These are phyloP conservation scores for Silene latifolia DNA, from an alignment of 148 eudicot genomes.

Conservation along the genomic window DNA sequence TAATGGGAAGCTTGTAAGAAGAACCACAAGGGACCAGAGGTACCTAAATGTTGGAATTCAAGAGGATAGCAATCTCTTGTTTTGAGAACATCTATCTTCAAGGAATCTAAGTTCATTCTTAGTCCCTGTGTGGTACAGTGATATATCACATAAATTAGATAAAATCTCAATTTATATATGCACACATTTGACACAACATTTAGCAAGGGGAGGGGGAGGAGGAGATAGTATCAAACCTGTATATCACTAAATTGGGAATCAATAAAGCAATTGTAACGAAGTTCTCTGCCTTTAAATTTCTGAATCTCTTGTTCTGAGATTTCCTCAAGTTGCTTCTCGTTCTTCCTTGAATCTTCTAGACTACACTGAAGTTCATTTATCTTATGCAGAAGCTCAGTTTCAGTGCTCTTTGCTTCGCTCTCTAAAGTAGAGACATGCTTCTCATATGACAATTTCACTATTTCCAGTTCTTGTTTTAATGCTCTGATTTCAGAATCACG, in stretches of 20 bases:
- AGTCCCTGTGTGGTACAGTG: slow-evolving; percentile 44
- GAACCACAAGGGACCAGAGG: slow-evolving; percentile 7
- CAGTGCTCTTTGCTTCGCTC: slow-evolving; percentile 45
- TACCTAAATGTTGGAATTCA: slow-evolving; percentile 76
- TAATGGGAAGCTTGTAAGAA: background rate
- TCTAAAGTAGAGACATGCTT: slow-evolving; percentile 44
- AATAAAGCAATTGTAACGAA: slow-evolving; percentile 48
- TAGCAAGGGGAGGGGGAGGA: no score
- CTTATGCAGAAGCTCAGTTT: slow-evolving; percentile 55
- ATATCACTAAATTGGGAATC: slow-evolving; percentile 53
- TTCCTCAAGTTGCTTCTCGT: slow-evolving; percentile 69
- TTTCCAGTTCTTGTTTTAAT: slow-evolving; percentile 54
- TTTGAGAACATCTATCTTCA: slow-evolving; percentile 59
- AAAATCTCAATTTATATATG: background rate
- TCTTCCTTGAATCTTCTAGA: slow-evolving; percentile 57
- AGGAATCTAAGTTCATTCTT: slow-evolving; percentile 47
- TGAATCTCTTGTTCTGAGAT: slow-evolving; percentile 51
- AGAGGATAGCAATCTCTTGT: slow-evolving; percentile 44
- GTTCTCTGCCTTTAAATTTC: slow-evolving; percentile 63
- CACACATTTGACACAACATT: background rate
- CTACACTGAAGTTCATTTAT: slow-evolving; percentile 52
- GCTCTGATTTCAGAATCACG: slow-evolving; percentile 45
- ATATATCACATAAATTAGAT: slow-evolving; percentile 14
- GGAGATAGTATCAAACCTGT: slow-evolving; percentile 47
- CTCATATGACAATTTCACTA: slow-evolving; percentile 45